Conservation (phyloP, 352 stramenopile species). For the Pythium coloratum region DNA sequence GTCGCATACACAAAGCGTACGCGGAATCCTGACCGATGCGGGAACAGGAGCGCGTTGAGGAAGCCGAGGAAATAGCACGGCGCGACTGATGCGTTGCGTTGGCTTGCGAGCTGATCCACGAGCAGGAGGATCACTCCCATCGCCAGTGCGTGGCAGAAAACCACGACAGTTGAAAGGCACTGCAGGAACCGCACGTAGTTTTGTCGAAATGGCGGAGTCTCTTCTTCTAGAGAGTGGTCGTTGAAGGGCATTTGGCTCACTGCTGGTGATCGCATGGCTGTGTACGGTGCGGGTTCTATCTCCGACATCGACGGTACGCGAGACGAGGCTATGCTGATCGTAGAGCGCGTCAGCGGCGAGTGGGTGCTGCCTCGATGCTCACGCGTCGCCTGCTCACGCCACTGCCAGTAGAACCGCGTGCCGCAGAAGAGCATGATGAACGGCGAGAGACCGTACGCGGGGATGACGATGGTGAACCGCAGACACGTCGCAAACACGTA, state of each 20-base stretch:
- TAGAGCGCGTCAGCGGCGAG: conserved; percentile 16
- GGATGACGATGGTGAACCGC: conserved; percentile 40
- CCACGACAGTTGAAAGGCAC: conserved; percentile 29
- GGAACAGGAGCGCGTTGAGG: conserved; percentile 46
- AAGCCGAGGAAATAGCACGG: conserved; percentile 46
- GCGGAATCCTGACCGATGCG: conserved; percentile 42
- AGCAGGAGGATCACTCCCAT: conserved; percentile 42
- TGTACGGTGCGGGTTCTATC: conserved; percentile 2
- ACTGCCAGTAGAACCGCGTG: conserved; percentile 32
- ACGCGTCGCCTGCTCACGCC: conserved; percentile 26
- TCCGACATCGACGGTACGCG: background rate
- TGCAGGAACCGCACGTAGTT: conserved; percentile 39
- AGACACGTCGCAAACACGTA: conserved; percentile 29
- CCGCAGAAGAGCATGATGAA: conserved; percentile 33
- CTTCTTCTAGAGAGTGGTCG: background rate
- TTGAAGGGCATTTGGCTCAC: background rate
- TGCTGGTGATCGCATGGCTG: conserved; percentile 3
- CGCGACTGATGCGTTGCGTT: conserved; percentile 30
- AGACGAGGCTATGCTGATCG: conserved; percentile 7
- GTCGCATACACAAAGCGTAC: conserved; percentile 44
- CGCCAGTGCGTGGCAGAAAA: conserved; percentile 36
- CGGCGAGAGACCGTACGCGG: conserved; percentile 29
- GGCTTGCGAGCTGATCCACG: conserved; percentile 29
- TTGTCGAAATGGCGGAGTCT: conserved; percentile 11
- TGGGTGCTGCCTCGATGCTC: conserved; percentile 26